These are phyloP conservation scores for Saccharomyces pastorianus DNA, from an alignment of 1,139 yeast genomes.

Conservation along the genomic window DNA sequence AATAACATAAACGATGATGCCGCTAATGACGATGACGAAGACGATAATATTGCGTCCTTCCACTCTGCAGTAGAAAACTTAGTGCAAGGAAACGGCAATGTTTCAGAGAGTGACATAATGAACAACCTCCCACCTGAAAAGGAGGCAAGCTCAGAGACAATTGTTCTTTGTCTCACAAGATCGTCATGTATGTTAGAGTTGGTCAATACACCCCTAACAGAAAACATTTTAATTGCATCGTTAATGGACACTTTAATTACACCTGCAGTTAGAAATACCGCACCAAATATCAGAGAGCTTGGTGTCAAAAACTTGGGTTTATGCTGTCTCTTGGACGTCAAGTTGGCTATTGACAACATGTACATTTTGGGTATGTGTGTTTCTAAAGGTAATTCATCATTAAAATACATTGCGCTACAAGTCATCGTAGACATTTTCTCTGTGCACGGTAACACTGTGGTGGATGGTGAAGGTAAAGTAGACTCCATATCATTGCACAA, in stretches of 20 bases:
- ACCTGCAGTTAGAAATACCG: slow-evolving; percentile 67
- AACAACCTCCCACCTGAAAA: slow-evolving; percentile 21
- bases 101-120: slow-evolving; percentile 14
- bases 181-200: slow-evolving; percentile 67
- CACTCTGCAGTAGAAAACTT: slow-evolving; percentile 45
- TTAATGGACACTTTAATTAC: slow-evolving; percentile 68
- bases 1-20: slow-evolving; percentile 21
- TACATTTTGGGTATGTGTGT: slow-evolving; percentile 59
- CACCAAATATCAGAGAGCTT: slow-evolving; percentile 51
- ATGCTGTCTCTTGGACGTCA: slow-evolving; percentile 62
- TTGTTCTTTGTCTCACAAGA: slow-evolving; percentile 59
- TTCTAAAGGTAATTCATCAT: slow-evolving; percentile 46
- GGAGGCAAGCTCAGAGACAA: slow-evolving; percentile 36
- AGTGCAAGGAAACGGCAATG: slow-evolving; percentile 18
- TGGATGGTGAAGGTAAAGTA: slow-evolving; percentile 57
- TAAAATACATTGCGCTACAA: slow-evolving; percentile 56
- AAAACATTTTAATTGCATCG: slow-evolving; percentile 63
- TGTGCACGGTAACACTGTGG: slow-evolving; percentile 61
- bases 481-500: slow-evolving; percentile 56
- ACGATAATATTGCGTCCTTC: slow-evolving; percentile 36
- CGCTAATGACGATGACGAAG: slow-evolving; percentile 31
- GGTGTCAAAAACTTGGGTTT: slow-evolving; percentile 76
- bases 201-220: slow-evolving; percentile 55
- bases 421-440: slow-evolving; percentile 73
- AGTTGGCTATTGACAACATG: slow-evolving; percentile 53